Conservation (phyloP, 371 early-diverging fungal species). For the Actinomortierella wolfii region DNA sequence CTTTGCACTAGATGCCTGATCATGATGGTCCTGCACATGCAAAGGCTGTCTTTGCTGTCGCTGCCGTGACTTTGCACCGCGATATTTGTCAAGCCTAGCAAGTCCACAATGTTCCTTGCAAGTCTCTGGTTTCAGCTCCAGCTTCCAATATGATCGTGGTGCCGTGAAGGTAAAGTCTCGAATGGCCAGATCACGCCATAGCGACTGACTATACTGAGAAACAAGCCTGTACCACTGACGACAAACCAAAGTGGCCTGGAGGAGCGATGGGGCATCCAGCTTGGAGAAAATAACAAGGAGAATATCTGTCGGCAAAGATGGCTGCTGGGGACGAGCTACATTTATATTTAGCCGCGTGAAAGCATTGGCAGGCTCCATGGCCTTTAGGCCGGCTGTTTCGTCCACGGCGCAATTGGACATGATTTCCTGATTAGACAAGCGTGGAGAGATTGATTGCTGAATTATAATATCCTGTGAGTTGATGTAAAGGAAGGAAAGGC, state of each 20-base stretch:
- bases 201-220: constrained; percentile 20
- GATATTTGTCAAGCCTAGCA: background rate
- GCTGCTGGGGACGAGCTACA: too few relatives aligned
- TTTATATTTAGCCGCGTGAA: too few relatives aligned
- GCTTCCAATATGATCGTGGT: constrained; percentile 32
- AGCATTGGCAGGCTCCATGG: background rate
- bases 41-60: background rate
- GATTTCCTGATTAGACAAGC: too few relatives aligned
- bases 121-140: constrained; percentile 4
- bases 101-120: background rate
- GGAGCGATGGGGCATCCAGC: constrained; percentile 26
- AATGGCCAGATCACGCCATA: constrained; percentile 23
- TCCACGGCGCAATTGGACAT: too few relatives aligned
- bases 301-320: constrained; percentile 21
- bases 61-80: background rate
- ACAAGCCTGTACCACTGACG: constrained; percentile 27
- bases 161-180: constrained; percentile 30
- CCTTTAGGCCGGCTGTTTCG: background rate
- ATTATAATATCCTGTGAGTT: background rate
- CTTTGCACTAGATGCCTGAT: too few relatives aligned
- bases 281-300: constrained; percentile 25
- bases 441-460: background rate
- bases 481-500: background rate
- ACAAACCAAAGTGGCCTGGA: constrained; percentile 19
- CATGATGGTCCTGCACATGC: too few relatives aligned